Conservation (phyloP, 306 rosid genomes). For the Gynostemma pentaphyllum region DNA sequence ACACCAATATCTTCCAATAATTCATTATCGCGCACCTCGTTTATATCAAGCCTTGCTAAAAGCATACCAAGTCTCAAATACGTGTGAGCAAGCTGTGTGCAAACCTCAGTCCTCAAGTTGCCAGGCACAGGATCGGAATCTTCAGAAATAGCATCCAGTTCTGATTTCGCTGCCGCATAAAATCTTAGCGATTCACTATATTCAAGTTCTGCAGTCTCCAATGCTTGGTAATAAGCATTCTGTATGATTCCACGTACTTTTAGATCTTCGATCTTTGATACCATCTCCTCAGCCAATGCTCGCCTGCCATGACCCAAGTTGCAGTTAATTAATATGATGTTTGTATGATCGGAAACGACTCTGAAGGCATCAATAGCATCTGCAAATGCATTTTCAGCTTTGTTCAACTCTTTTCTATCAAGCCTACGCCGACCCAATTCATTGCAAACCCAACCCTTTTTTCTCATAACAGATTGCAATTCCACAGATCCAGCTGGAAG, state of each 20-base stretch:
- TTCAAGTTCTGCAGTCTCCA: slow-evolving; percentile 72
- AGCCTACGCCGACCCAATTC: slow-evolving; percentile 82
- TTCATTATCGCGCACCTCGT: slow-evolving; percentile 58
- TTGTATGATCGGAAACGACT: slow-evolving; percentile 83
- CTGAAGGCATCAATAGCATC: slow-evolving; percentile 86
- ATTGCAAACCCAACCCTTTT: slow-evolving; percentile 91
- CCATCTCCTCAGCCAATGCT: slow-evolving; percentile 81
- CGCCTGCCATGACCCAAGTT: slow-evolving; percentile 96
- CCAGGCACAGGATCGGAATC: slow-evolving; percentile 28
- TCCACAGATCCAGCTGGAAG: slow-evolving; percentile 54
- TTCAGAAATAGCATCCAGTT: slow-evolving; percentile 39
- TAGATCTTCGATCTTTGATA: slow-evolving; percentile 51
- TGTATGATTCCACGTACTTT: slow-evolving; percentile 40
- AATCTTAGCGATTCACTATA: slow-evolving; percentile 72
- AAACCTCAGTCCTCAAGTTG: slow-evolving; percentile 65
- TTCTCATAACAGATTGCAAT: slow-evolving; percentile 56
- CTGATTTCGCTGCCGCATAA: slow-evolving; percentile 81
- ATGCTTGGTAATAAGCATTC: slow-evolving; percentile 51
- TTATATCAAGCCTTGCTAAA: slow-evolving; percentile 73
- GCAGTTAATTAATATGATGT: slow-evolving; percentile 76
- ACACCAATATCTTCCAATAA: slow-evolving; percentile 27
- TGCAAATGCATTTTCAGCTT: slow-evolving; percentile 66
- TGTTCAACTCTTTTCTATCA: slow-evolving; percentile 50
- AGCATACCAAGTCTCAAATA: slow-evolving; percentile 94
- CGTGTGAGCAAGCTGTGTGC: slow-evolving; percentile 78